Base-by-base conservation (phyloP, 2,329 filamentous ascomycete genomes). In the Neofusicoccum sp. region DNA sequence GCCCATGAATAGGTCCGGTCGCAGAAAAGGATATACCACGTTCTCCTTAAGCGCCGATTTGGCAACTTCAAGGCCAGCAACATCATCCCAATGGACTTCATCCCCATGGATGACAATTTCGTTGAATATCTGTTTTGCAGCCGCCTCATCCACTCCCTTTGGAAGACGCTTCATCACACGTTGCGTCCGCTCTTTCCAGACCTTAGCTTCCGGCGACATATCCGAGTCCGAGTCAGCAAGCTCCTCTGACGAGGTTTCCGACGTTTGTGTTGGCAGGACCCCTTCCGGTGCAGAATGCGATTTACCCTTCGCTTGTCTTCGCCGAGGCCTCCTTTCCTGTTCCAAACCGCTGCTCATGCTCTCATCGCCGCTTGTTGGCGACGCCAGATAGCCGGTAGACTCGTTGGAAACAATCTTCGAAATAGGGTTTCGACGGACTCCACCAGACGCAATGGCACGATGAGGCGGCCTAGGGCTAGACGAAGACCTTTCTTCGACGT, bases 21-120 rank as follows among this genome's bases (percentile, higher is more conserved):
- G 89, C 9, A 99, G 80, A 74, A 99, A 98, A 0, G 95, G 95
- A 71, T 99, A 99, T 2, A 99, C 94, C 1, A 99, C 95, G 0
- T 93, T 93, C 77, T 99, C 95, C 71, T 96, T 94, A 56, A 99
- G 80, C 0, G 95, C 93, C 62, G 88, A 91, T 74, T 99, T 99
- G 37, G 95, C 95, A 60, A 90, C 85, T 56, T 97, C 91, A 3
- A 99, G 80, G 0, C 95, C 95, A 0, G 95, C 93, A 63, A 99
- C 90, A 73, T 99, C 95, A 52, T 87, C 85, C 95, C 95, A 99
- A 70, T 91, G 92, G 1, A 99, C 95, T 72, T 96, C 91, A 70
- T 99, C 95, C 6, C 95, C 95, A 66, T 94, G 87, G 12, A 98
- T 89, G 2, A 99, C 90, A 64, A 99, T 96, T 68, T 99, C 95